Percentiles rank a stretch among this genome's conserved stretches.
Conservation (phyloP, 345 rosid species). For the Gossypioides kirkii region DNA sequence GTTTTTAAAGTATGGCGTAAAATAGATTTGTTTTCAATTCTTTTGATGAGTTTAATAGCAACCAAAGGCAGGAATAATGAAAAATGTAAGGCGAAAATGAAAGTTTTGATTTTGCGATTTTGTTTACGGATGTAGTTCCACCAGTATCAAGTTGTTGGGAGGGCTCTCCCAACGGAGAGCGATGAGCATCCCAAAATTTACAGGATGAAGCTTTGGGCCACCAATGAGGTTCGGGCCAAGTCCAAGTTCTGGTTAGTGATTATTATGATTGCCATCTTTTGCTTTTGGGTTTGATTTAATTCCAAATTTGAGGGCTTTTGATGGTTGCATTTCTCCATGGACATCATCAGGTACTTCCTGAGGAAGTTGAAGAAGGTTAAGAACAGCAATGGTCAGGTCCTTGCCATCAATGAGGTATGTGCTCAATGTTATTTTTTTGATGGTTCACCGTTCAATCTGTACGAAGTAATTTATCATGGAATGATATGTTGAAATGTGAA, state of each 20-base stretch:
- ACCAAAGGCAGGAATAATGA: background rate
- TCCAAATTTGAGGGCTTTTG: background rate
- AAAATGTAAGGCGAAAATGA: background rate
- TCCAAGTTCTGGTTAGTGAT: conserved; percentile 55
- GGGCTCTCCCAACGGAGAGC: conserved; percentile 55
- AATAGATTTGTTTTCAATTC: background rate
- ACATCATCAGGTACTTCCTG: conserved; percentile 32
- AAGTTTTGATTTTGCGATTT: background rate
- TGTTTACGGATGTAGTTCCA: conserved; percentile 36
- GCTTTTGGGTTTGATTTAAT: background rate
- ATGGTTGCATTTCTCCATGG: background rate
- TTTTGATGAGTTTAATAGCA: background rate
- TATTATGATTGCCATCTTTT: background rate
- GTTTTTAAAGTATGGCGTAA: background rate
- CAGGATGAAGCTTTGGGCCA: conserved; percentile 61
- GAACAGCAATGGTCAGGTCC: conserved; percentile 48
- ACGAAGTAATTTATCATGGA: background rate
- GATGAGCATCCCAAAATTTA: conserved; percentile 56
- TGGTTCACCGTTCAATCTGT: background rate
- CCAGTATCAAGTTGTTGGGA: conserved; percentile 65
- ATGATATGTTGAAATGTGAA: background rate
- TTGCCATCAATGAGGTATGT: conserved; percentile 44
- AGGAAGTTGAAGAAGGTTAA: conserved; percentile 43
- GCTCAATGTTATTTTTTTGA: background rate
- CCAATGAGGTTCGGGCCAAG: conserved; percentile 56